A percentile compares a stretch with the other conserved stretches of the same genome.
phyloP scores from a whole-genome alignment of 1,284 basidiomycete genomes.

The Exobasidium rhododendri region DNA sequence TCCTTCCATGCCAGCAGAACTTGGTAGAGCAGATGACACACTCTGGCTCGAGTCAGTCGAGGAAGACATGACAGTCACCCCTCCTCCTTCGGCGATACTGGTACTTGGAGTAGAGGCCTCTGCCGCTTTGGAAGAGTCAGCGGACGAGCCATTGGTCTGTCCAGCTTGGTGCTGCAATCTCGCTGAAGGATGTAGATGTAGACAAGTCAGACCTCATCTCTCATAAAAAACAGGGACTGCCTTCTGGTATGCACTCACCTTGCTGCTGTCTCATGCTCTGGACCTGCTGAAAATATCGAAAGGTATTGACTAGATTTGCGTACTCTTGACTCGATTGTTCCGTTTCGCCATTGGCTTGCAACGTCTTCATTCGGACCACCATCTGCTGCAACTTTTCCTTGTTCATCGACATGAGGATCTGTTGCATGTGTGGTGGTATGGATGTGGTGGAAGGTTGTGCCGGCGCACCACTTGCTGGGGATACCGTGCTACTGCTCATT shows the following conservation, averaged over 20 bases:
- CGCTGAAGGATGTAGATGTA: too few relatives aligned
- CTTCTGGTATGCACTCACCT: constrained; percentile 17
- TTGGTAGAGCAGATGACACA: constrained; percentile 67
- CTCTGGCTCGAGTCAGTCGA: constrained; percentile 54
- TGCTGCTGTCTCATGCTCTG: constrained; percentile 49
- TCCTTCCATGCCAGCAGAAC: constrained; percentile 3
- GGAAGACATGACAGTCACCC: too few relatives aligned
- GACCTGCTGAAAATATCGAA: constrained; percentile 51
- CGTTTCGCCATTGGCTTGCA: constrained; percentile 54
- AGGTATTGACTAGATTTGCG: constrained; percentile 48
- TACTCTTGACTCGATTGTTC: constrained; percentile 55
- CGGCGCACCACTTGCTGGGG: neutral
- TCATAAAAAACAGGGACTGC: too few relatives aligned
- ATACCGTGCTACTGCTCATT: too few relatives aligned
- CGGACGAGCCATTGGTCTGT: neutral
- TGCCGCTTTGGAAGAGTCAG: constrained; percentile 4
- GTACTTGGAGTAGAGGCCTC: too few relatives aligned
- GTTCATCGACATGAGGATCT: constrained; percentile 49
- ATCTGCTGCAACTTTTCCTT: constrained; percentile 47
- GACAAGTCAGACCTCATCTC: too few relatives aligned
- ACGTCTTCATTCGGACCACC: constrained; percentile 54
- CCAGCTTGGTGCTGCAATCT: neutral
- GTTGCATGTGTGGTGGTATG: constrained; percentile 34
- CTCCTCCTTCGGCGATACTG: too few relatives aligned
- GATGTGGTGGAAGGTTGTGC: neutral